Percentiles rank a stretch among this genome's conserved stretches.
phyloP scores from a whole-genome alignment of 306 rosid genomes.

The Arachis hypogaea region DNA sequence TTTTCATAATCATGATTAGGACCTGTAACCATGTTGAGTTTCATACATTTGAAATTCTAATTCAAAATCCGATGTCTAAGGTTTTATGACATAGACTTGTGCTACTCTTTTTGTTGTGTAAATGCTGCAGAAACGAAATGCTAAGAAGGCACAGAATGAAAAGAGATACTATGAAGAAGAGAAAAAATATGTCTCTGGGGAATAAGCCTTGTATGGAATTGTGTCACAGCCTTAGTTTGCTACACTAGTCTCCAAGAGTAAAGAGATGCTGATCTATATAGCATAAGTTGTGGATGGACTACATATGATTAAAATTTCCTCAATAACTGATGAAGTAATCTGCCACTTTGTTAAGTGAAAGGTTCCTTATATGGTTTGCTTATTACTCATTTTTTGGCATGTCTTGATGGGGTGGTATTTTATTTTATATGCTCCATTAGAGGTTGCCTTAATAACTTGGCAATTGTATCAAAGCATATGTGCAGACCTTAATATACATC shows the following conservation, averaged over 20 bases:
- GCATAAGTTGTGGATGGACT: constrained; percentile 31
- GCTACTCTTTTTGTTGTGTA: constrained; percentile 4
- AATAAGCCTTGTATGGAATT: constrained; percentile 48
- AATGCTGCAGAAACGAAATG: constrained; percentile 83
- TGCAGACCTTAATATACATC: neutral
- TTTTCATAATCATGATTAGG: too few species aligned
- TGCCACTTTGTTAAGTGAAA: neutral
- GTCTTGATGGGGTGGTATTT: constrained; percentile 1
- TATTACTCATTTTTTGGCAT: neutral
- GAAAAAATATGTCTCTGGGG: constrained; percentile 80
- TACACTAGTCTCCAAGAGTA: constrained; percentile 30
- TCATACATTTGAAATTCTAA: too few species aligned
- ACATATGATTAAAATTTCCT: too few species aligned
- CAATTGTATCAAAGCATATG: neutral
- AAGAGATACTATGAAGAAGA: constrained; percentile 84
- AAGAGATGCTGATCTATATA: constrained; percentile 33
- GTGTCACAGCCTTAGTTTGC: constrained; percentile 22
- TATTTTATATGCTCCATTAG: neutral
- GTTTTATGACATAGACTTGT: neutral
- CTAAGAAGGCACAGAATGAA: constrained; percentile 77
- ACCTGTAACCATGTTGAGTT: too few species aligned
- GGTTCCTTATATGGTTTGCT: neutral
- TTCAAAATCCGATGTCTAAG: too few species aligned
- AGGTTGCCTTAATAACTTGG: neutral
- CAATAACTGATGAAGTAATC: neutral